These are phyloP conservation scores for Arxiozyma bovina DNA, from an alignment of 1,139 yeast genomes.

Conservation along the genomic window DNA sequence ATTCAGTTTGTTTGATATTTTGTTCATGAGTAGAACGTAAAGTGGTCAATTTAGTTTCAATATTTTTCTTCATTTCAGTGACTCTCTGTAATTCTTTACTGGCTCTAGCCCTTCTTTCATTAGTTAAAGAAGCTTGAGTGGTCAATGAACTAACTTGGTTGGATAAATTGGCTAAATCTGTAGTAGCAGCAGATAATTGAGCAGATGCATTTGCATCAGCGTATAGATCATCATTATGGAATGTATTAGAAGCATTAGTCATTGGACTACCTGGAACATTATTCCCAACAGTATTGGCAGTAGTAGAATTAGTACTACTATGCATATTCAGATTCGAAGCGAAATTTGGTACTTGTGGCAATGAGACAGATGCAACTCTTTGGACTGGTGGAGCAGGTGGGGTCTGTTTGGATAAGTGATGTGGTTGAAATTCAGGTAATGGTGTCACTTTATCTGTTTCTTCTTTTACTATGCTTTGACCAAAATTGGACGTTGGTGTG, in stretches of 20 bases:
- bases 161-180: conserved; percentile 79
- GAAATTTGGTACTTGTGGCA: conserved; percentile 29
- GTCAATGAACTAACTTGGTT: conserved; percentile 76
- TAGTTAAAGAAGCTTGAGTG: conserved; percentile 60
- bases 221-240: conserved; percentile 41
- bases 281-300: conserved; percentile 12
- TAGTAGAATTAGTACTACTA: conserved; percentile 10
- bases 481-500: conserved; percentile 51
- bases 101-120: conserved; percentile 64
- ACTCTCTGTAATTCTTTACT: conserved; percentile 64
- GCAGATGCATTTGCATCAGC: conserved; percentile 55
- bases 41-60: conserved; percentile 57
- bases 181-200: conserved; percentile 66
- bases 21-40: conserved; percentile 66
- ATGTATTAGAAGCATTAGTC: conserved; percentile 11
- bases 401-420: conserved; percentile 10
- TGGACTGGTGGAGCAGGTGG: conserved; percentile 27
- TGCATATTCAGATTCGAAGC: conserved; percentile 14
- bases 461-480: conserved; percentile 43
- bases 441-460: conserved; percentile 25
- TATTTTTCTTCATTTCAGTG: conserved; percentile 56
- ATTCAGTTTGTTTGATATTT: conserved; percentile 67
- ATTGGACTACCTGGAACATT: conserved; percentile 11
- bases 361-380: conserved; percentile 18
- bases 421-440: conserved; percentile 19